Conservation (phyloP, 140 eudicot genomes). For the Flaveria floridana region DNA sequence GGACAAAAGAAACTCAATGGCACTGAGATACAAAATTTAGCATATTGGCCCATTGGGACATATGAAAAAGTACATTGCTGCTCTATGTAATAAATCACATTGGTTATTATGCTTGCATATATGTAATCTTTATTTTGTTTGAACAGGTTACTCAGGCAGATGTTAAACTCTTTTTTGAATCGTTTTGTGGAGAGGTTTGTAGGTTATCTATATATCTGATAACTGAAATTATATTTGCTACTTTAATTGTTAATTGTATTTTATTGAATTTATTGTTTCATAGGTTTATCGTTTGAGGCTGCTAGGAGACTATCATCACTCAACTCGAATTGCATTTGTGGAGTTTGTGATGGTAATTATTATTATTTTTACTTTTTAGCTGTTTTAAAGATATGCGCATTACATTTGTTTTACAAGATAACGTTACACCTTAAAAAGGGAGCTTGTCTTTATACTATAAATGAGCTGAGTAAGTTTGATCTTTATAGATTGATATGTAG, state of each 20-base stretch:
- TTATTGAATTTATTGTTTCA: neutral
- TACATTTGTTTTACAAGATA: neutral
- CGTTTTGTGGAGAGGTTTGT: slow-evolving; percentile 85
- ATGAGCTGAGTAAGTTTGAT: neutral
- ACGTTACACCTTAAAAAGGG: neutral
- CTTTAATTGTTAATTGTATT: neutral
- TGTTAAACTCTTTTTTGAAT: slow-evolving; percentile 69
- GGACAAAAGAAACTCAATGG: neutral
- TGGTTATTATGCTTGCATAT: slow-evolving; percentile 23
- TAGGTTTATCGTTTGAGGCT: slow-evolving; percentile 72
- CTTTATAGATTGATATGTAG: neutral
- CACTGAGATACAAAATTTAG: neutral
- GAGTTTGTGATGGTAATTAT: slow-evolving; percentile 62
- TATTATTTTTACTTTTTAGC: neutral
- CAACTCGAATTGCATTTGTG: slow-evolving; percentile 72
- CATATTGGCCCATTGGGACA: slow-evolving; percentile 1
- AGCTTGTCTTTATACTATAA: slow-evolving; percentile 10
- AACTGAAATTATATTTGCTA: neutral
- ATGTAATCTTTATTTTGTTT: slow-evolving; percentile 16
- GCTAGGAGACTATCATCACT: slow-evolving; percentile 73
- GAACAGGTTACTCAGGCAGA: slow-evolving; percentile 81
- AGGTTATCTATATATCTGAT: slow-evolving; percentile 2
- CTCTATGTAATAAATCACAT: neutral
- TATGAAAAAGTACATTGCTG: slow-evolving; percentile 7
- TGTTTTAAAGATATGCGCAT: slow-evolving; percentile 1